A percentile compares a stretch with the other conserved stretches of the same genome.
phyloP scores from a whole-genome alignment of 495 filamentous ascomycete genomes.

The Hypoxylon crocopeplum region DNA sequence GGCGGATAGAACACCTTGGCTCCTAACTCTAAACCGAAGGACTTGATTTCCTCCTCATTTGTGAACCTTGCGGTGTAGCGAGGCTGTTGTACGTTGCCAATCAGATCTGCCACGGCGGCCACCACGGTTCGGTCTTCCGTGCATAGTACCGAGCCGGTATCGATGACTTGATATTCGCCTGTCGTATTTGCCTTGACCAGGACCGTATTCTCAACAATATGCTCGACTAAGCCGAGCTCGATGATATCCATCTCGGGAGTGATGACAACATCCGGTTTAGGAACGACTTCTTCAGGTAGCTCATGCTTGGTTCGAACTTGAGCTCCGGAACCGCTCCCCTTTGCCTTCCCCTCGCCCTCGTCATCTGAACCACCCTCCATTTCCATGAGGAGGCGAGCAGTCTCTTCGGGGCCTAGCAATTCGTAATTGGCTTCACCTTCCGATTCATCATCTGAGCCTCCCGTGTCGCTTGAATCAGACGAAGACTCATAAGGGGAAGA shows the following conservation, averaged over 20 bases:
- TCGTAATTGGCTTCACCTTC: conserved; percentile 75
- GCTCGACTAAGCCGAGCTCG: conserved; percentile 73
- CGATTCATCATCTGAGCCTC: conserved; percentile 65
- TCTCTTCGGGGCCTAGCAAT: conserved; percentile 76
- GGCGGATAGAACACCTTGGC: conserved; percentile 78
- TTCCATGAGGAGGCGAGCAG: conserved; percentile 80
- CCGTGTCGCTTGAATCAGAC: conserved; percentile 58
- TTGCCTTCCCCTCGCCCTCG: conserved; percentile 63
- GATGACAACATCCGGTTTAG: conserved; percentile 75
- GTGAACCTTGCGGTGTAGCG: conserved; percentile 79
- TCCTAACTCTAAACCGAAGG: conserved; percentile 67
- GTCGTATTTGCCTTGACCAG: conserved; percentile 80
- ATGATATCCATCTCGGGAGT: conserved; percentile 77
- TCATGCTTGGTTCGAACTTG: conserved; percentile 78
- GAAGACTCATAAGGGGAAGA: conserved; percentile 65
- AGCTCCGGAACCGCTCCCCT: conserved; percentile 41
- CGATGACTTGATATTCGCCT: conserved; percentile 83
- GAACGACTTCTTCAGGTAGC: conserved; percentile 66
- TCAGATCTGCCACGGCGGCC: conserved; percentile 78
- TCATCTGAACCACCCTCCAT: conserved; percentile 74
- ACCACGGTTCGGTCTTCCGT: conserved; percentile 75
- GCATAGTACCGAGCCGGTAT: conserved; percentile 82
- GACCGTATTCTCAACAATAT: conserved; percentile 74
- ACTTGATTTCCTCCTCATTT: conserved; percentile 67
- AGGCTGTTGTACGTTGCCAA: conserved; percentile 83